Percentiles rank a stretch among this genome's conserved stretches.
Conservation (phyloP, 805 yeast species). For the Candida oleophila region DNA sequence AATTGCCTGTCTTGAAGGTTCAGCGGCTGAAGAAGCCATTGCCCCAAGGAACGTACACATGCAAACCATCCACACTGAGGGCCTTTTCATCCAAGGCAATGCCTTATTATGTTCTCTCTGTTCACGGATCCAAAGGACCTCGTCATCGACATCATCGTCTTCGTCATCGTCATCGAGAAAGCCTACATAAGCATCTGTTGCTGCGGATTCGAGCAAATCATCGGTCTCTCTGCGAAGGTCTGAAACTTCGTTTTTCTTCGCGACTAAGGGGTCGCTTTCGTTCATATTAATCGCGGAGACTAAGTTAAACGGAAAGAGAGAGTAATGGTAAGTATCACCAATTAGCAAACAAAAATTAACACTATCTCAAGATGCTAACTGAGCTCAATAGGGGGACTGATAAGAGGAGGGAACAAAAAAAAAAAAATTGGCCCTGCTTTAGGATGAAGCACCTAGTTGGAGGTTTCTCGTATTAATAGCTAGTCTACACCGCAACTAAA, state of each 20-base stretch:
- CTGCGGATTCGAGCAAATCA: slow-evolving; percentile 4
- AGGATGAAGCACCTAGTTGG: too few relatives aligned
- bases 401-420: too few relatives aligned
- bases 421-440: too few relatives aligned
- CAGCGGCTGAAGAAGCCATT: slow-evolving; percentile 37
- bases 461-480: too few relatives aligned
- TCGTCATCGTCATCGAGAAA: slow-evolving; percentile 15
- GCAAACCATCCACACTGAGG: slow-evolving; percentile 53
- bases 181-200: slow-evolving; percentile 3
- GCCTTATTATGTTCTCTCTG: slow-evolving; percentile 42
- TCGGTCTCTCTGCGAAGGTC: slow-evolving; percentile 3
- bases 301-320: too few relatives aligned
- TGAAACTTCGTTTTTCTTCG: background rate
- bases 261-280: slow-evolving; percentile 1
- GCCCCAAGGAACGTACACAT: slow-evolving; percentile 41
- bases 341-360: too few relatives aligned
- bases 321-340: too few relatives aligned
- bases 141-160: slow-evolving; percentile 40
- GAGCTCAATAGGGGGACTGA: too few relatives aligned
- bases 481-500: too few relatives aligned
- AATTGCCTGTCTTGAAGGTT: slow-evolving; percentile 41
- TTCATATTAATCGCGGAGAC: too few relatives aligned
- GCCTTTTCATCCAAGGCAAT: slow-evolving; percentile 55
- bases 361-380: too few relatives aligned
- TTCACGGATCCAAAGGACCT: slow-evolving; percentile 49